Base-by-base conservation (phyloP, 176 grass and related monocot genomes). In the Oryza brachyantha region DNA sequence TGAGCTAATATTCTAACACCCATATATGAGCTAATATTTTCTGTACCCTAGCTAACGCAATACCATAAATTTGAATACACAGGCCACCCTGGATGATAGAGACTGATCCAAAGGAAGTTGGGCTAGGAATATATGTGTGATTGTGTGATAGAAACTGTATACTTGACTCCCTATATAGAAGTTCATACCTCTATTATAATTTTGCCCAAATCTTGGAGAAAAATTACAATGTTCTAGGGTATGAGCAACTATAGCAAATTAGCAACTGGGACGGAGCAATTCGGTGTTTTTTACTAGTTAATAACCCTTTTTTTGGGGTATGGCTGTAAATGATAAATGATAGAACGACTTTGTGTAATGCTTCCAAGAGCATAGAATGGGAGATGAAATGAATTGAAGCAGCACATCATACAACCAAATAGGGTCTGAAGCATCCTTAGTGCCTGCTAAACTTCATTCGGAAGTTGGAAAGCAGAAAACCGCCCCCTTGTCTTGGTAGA, bases 81-180 rank as follows among this genome's bases (percentile, higher is more conserved):
- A 90, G 95, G 77, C 86, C 95, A 85, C 89, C 89, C 43, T 98
- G 89, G 92, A 91, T 97, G 93, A 84, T 97, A 68, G 93, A 97
- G 83, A 92, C 89, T 29, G 65, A 92, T 68, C 90, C 87, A 1
- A 92, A 98, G 76, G 95, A 98, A 83, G 45, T 94, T 40, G 86
- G 81, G 17, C 29, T 92, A 29, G 89, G 95, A 81, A 98, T 98
- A 65, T 98, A 92, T 68, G 87, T 94, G 43, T 97, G 77, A 93
- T 17, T 68, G 87, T 94, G 43, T 97, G 77, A 93, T 17, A 22
- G 81, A 29, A 38, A 29, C 5, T 13, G 16, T 35, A 58, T 3
- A 4, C n/a, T 59, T 41, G 5, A 78, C 48, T 25, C 4, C 0
- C 41, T 43, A 43, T 14, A 43, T 14, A 14, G 3, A 43, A 43